phyloP scores from a whole-genome alignment of 2,329 filamentous ascomycete genomes.

The Botrytis deweyae region DNA sequence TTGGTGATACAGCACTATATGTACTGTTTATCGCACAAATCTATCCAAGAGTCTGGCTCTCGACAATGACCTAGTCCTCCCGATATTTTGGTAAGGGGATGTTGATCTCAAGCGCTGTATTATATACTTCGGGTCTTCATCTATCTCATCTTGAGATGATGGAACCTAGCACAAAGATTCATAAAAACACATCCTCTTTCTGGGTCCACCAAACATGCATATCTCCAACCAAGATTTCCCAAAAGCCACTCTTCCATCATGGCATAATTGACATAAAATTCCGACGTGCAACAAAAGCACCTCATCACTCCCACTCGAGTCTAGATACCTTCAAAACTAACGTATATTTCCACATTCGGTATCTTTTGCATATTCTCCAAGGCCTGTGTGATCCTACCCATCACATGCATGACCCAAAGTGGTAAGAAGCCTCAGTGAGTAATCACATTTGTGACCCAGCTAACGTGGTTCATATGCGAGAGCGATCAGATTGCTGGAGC shows the following conservation, averaged over 20 bases:
- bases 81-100: background rate
- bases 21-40: background rate
- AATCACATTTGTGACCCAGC: background rate
- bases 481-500: background rate
- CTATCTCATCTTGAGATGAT: background rate
- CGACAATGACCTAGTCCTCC: background rate
- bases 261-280: slow-evolving; percentile 4
- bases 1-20: background rate
- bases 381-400: background rate
- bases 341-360: background rate
- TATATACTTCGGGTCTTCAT: background rate
- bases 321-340: background rate
- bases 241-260: background rate
- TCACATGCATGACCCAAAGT: background rate
- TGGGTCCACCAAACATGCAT: background rate
- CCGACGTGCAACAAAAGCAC: background rate
- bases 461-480: background rate
- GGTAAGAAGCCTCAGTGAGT: background rate
- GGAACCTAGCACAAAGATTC: background rate
- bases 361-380: background rate
- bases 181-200: background rate
- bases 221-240: background rate
- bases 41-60: background rate
- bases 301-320: background rate
- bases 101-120: background rate